Evolutionary conservation across 2,329 filamentous ascomycete genomes (phyloP), one percentile per base, ranked within the genome.

Genomic region (Nemania sp.): DNA sequence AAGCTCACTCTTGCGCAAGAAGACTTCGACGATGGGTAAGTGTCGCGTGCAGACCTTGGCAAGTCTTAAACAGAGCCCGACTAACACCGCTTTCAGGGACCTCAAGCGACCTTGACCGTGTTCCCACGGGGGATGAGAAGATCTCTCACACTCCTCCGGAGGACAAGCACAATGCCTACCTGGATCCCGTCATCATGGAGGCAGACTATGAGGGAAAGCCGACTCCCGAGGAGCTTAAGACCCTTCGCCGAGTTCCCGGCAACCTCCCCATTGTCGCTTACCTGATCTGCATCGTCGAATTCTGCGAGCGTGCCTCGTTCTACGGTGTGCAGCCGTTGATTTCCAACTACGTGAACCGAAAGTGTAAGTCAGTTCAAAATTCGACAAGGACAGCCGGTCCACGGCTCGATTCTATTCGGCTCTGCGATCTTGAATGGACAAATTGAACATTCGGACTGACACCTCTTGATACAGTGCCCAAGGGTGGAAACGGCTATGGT

Each of bases 301-400:
- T 85, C 55, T 80, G 79, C 49, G 83, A 86, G 64, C 73, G 83
- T 49, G 82, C 81, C 2, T 84, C 81, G 0, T 86, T 81, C 72
- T 84, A 83, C 63, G 82, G 82, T 56, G 73, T 77, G 5, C 74
- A 79, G 56, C 77, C 77, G 0, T 61, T 75, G 6, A 83, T 84
- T 66, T 75, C 74, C 57, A 88, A 88, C 66, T 88, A 80, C 61
- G 78, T 88, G 63, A 80, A 86, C 61, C 79, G 80, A 8, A 78
- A 80, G 3, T 30, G 61, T 64, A 57, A 55, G 61, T 61, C 5
- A 14, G 33, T n/a, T 19, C 8, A n/a, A n/a, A 11, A 12, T 20
- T 12, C 1, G 6, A 23, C 11, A 12, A 19, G 11, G 2, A 23
- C 14, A 22, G 14, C 9, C 20, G 24, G 19, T 11, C 0, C 39